A percentile compares a stretch with the other conserved stretches of the same genome.
Conservation (phyloP, 2,329 filamentous ascomycete genomes). For the Arthrobotrys megalospora region DNA sequence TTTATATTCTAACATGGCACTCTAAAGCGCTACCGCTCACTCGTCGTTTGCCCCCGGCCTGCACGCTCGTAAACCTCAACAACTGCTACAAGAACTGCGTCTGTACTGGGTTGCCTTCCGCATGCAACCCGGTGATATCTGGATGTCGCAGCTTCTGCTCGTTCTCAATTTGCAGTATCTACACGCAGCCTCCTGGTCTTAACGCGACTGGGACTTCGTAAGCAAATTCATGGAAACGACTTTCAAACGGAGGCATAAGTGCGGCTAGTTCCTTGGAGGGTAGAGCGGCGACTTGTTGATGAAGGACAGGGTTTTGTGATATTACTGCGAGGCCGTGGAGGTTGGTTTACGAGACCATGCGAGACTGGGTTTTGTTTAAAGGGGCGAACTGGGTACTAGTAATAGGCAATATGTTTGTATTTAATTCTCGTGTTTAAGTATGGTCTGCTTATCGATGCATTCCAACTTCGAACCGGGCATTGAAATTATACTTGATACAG, state of each 20-base stretch:
- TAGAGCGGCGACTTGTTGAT: too few relatives aligned
- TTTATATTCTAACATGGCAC: background rate
- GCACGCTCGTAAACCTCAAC: constrained; percentile 19
- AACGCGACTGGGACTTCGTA: background rate
- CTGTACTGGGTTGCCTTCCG: background rate
- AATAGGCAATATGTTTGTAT: too few relatives aligned
- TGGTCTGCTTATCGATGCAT: too few relatives aligned
- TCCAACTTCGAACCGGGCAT: too few relatives aligned
- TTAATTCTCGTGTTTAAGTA: too few relatives aligned
- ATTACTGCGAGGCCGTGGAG: too few relatives aligned
- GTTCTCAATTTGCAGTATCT: constrained; percentile 31
- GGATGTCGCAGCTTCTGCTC: constrained; percentile 39
- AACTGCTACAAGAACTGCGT: constrained; percentile 45
- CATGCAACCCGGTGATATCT: background rate
- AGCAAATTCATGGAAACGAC: background rate
- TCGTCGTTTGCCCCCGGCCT: constrained; percentile 16
- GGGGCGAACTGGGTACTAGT: too few relatives aligned
- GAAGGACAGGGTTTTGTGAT: too few relatives aligned
- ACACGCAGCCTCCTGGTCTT: constrained; percentile 5
- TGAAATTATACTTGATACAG: too few relatives aligned
- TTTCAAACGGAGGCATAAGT: background rate
- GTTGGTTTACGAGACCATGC: too few relatives aligned
- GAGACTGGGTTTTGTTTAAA: too few relatives aligned
- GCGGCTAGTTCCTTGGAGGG: too few relatives aligned
- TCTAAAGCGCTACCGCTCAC: constrained; percentile 3